Percentiles rank a stretch among this genome's conserved stretches.
These are phyloP conservation scores for Candida multigemmis DNA, from an alignment of 805 yeast genomes.

Conservation along the genomic window DNA sequence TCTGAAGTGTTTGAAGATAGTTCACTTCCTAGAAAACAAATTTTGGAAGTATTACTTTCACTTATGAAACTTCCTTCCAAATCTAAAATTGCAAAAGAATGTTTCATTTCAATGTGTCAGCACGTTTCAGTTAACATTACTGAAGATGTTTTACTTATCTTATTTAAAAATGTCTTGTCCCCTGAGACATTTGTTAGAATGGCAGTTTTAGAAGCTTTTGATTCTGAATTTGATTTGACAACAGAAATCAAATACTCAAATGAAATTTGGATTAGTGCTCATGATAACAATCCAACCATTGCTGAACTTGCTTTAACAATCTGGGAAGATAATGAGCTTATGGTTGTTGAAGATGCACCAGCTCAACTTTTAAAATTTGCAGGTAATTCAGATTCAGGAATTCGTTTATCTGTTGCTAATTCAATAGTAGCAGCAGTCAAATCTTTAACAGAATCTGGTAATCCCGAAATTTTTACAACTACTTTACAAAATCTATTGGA, in stretches of 20 bases:
- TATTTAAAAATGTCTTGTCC: constrained; percentile 48
- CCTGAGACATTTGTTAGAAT: constrained; percentile 67
- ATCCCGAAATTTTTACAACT: constrained; percentile 16
- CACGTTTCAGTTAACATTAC: constrained; percentile 59
- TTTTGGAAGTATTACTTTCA: constrained; percentile 53
- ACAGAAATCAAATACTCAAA: constrained; percentile 37
- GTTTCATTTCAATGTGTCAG: constrained; percentile 70
- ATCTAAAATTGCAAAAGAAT: constrained; percentile 76
- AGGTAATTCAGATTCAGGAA: constrained; percentile 50
- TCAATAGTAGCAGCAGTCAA: constrained; percentile 56
- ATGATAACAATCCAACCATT: constrained; percentile 59
- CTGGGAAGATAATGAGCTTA: constrained; percentile 71
- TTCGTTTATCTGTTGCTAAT: constrained; percentile 65
- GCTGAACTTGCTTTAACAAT: constrained; percentile 66
- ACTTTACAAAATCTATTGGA: constrained; percentile 37
- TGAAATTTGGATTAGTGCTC: constrained; percentile 72
- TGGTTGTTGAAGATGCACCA: constrained; percentile 37
- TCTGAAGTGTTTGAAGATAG: constrained; percentile 59
- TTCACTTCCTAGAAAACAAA: constrained; percentile 58
- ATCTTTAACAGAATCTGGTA: constrained; percentile 12
- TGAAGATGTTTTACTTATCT: constrained; percentile 45
- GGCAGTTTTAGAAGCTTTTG: constrained; percentile 74
- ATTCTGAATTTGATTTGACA: constrained; percentile 67
- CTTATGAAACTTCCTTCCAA: constrained; percentile 68
- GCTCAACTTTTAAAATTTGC: constrained; percentile 39